Percentiles rank a stretch among this genome's conserved stretches.
Conservation (phyloP, 1,284 basidiomycete species). For the Fereydounia khargensis region DNA sequence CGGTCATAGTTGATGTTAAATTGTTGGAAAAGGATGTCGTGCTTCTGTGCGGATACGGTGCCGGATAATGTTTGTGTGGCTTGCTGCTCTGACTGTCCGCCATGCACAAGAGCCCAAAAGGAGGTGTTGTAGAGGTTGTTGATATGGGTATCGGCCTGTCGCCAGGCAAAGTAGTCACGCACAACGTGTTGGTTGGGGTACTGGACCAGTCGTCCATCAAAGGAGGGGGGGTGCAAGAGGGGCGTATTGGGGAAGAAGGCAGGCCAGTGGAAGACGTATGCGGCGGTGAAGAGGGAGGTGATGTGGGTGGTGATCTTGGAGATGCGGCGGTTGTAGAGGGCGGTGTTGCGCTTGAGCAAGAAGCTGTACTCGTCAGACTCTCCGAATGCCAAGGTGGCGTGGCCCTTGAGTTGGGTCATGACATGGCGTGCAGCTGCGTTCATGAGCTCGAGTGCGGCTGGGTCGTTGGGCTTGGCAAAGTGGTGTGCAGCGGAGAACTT, state of each 20-base stretch:
- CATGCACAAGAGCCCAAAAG: slow-evolving; percentile 89
- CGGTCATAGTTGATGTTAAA: slow-evolving; percentile 88
- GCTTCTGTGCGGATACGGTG: slow-evolving; percentile 80
- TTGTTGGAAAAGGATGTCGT: slow-evolving; percentile 79
- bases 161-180: slow-evolving; percentile 90
- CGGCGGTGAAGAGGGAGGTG: slow-evolving; percentile 87
- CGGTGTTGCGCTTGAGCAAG: slow-evolving; percentile 72
- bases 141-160: slow-evolving; percentile 94
- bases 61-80: slow-evolving; percentile 75
- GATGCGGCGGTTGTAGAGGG: slow-evolving; percentile 75
- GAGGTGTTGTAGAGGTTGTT: slow-evolving; percentile 96
- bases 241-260: slow-evolving; percentile 71
- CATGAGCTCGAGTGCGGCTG: slow-evolving; percentile 82
- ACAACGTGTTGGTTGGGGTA: slow-evolving; percentile 75
- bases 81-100: slow-evolving; percentile 72
- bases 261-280: slow-evolving; percentile 84
- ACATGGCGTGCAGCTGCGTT: slow-evolving; percentile 80
- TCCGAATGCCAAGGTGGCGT: slow-evolving; percentile 69
- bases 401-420: slow-evolving; percentile 63
- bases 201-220: slow-evolving; percentile 78
- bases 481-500: slow-evolving; percentile 82
- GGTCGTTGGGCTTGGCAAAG: slow-evolving; percentile 90
- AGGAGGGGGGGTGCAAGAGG: slow-evolving; percentile 77
- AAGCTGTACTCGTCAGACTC: slow-evolving; percentile 98
- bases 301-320: slow-evolving; percentile 85